These are phyloP conservation scores for Arabis hirsuta DNA, from an alignment of 345 rosid genomes.

Conservation along the genomic window DNA sequence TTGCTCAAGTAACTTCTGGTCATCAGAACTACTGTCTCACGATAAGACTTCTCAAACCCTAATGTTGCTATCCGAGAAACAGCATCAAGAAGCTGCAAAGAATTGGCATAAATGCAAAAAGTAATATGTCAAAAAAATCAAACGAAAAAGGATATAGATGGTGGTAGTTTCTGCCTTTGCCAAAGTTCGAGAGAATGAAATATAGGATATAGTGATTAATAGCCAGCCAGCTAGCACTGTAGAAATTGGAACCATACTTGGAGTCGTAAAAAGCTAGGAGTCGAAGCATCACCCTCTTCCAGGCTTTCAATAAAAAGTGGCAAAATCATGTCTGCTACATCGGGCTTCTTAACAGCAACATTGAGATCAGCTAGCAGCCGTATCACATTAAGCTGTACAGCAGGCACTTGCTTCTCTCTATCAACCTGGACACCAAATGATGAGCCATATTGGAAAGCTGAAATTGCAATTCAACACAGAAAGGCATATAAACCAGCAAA, in stretches of 20 bases:
- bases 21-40: constrained; percentile 96
- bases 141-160: constrained; percentile 33
- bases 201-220: constrained; percentile 19
- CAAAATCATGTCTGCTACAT: constrained; percentile 96
- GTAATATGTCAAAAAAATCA: constrained; percentile 37
- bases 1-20: constrained; percentile 90
- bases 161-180: constrained; percentile 31
- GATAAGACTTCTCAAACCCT: constrained; percentile 98
- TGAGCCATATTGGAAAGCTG: constrained; percentile 33
- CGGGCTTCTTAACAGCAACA: constrained; percentile 89
- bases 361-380: constrained; percentile 92
- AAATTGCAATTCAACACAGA: constrained; percentile 17
- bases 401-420: constrained; percentile 79
- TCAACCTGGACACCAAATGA: constrained; percentile 68
- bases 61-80: constrained; percentile 95
- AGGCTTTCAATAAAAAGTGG: constrained; percentile 95
- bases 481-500: constrained; percentile 19
- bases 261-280: constrained; percentile 88
- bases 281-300: constrained; percentile 98
- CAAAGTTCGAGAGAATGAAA: constrained; percentile 25
- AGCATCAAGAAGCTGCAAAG: constrained; percentile 95
- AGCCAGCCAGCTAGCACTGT: constrained; percentile 40
- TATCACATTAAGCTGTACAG: constrained; percentile 86
- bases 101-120: constrained; percentile 38
- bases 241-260: constrained; percentile 63